Evolutionary conservation across 169 alveolate species (phyloP).

Genomic region (Plasmodium billcollinsi): DNA sequence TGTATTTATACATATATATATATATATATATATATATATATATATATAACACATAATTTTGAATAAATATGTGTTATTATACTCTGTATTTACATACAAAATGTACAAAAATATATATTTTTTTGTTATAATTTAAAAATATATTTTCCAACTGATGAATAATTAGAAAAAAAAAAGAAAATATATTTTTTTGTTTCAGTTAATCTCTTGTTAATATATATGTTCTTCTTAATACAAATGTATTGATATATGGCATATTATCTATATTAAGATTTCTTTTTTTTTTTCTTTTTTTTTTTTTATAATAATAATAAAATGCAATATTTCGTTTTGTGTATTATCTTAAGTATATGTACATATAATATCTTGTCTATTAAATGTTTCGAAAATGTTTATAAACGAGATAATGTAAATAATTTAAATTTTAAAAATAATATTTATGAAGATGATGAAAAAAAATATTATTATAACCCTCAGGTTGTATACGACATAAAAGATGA

Average conservation of each 20-base stretch:
- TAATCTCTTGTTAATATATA: background rate
- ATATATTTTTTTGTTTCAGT: background rate
- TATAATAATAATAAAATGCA: background rate
- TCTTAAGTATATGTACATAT: background rate
- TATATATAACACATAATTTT: too few species aligned
- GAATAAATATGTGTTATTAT: too few species aligned
- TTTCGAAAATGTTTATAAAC: background rate
- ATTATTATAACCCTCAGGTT: background rate
- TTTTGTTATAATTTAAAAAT: background rate
- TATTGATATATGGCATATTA: background rate
- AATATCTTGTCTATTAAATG: background rate
- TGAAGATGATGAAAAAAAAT: constrained; percentile 7
- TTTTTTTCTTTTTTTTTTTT: background rate
- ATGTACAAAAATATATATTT: too few species aligned
- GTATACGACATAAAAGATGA: background rate
- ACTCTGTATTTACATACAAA: too few species aligned
- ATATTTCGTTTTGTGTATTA: background rate
- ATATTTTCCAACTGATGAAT: constrained; percentile 22
- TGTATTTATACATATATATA: background rate
- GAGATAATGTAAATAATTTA: background rate
- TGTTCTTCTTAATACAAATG: background rate
- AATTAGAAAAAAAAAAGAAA: background rate
- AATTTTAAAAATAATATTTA: background rate
- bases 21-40: background rate
- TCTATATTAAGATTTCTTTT: background rate